Evolutionary conservation across 2,329 filamentous ascomycete genomes (phyloP), one percentile per base, ranked within the genome.

Genomic region (Ascochyta viciae-villosae): DNA sequence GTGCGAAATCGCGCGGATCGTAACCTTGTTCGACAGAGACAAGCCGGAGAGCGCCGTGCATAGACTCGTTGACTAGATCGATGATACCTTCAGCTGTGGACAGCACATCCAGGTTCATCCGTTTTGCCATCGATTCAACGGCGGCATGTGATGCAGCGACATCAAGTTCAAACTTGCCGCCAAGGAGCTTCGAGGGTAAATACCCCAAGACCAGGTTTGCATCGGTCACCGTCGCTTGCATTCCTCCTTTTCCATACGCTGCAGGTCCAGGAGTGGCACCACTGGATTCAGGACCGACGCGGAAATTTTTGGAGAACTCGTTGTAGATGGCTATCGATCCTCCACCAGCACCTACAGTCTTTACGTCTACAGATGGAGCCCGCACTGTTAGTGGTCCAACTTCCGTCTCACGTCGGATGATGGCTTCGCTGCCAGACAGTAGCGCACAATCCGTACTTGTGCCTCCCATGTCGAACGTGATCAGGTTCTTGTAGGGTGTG

Each of bases 1-100:
- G 72, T 3, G 81, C 80, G 61, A 83, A 83, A 35, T 82, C 79
- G 9, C 77, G 73, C 23, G 81, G 80, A 55, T 83, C 80, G 50
- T 81, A 80, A 33, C 81, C 81, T 63, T 82, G 80, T 59, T 83
- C 81, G 4, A 83, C 78, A 1, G 81, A 82, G 0, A 83, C 80
- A 4, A 82, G 68, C 38, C 81, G 75, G 26, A 83, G 66, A 12
- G 81, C 81, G 4, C 81, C 80, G 52, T 82, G 80, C 75, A 83
- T 83, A 6, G 78, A 79, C 62, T 83, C 81, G 49, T 83, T 82
- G 33, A 81, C 77, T 3, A 83, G 62, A 41, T 81, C 76, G 43
- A 83, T 76, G 39, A 82, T 82, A 24, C 78, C 79, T 62, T 82
- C 79, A 0, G 81, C 81, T 0, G 80, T 76, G 29, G 80, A 68